Conservation (phyloP, 768 basidiomycete genomes). For the Suillus luteus region DNA sequence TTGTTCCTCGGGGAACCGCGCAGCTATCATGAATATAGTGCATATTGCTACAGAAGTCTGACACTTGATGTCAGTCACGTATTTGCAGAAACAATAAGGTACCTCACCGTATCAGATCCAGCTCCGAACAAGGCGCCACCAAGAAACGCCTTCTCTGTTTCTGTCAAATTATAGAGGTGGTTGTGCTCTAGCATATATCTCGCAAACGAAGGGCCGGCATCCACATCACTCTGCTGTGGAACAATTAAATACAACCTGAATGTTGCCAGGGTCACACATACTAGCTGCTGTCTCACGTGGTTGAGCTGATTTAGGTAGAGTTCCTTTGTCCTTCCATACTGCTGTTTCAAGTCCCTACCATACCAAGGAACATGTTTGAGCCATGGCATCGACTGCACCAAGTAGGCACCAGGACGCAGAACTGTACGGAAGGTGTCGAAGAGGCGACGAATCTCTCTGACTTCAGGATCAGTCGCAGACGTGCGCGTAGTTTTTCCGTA, state of each 20-base stretch:
- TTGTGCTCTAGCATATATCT: slow-evolving; percentile 54
- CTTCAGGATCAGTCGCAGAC: slow-evolving; percentile 10
- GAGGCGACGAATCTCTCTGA: slow-evolving; percentile 21
- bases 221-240: slow-evolving; percentile 1
- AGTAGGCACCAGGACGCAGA: slow-evolving; percentile 33
- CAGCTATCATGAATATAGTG: slow-evolving; percentile 32
- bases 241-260: neutral
- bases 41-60: slow-evolving; percentile 14
- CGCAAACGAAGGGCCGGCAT: slow-evolving; percentile 39
- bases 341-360: slow-evolving; percentile 50
- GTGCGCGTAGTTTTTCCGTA: slow-evolving; percentile 17
- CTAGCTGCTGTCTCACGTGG: slow-evolving; percentile 44
- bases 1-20: slow-evolving; percentile 30
- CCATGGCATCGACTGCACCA: slow-evolving; percentile 37
- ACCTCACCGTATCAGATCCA: slow-evolving; percentile 49
- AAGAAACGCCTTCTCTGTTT: slow-evolving; percentile 55
- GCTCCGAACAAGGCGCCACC: slow-evolving; percentile 61
- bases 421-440: slow-evolving; percentile 24
- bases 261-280: slow-evolving; percentile 16
- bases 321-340: slow-evolving; percentile 51
- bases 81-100: neutral
- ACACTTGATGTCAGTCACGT: neutral
- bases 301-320: slow-evolving; percentile 51
- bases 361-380: slow-evolving; percentile 58
- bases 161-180: slow-evolving; percentile 49